These are phyloP conservation scores for Pythium brassicae DNA, from an alignment of 352 stramenopile genomes.

Conservation along the genomic window DNA sequence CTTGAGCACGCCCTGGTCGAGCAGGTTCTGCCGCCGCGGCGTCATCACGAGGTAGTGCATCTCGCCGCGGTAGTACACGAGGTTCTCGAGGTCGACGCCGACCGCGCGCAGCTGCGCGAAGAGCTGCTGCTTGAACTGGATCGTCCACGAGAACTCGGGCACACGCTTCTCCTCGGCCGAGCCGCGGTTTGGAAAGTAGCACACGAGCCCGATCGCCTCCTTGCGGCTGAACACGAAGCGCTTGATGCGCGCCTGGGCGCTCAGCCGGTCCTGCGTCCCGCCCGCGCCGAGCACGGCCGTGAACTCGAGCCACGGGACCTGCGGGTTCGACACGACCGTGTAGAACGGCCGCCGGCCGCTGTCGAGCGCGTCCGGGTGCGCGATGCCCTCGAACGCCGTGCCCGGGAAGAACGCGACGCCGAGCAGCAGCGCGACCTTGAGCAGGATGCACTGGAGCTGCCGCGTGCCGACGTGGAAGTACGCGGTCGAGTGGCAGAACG, in stretches of 20 bases:
- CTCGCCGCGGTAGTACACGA: conserved; percentile 83
- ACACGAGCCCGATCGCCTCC: conserved; percentile 76
- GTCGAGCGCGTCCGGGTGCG: conserved; percentile 43
- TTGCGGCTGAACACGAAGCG: conserved; percentile 80
- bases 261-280: conserved; percentile 66
- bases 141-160: conserved; percentile 79
- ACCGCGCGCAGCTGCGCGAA: conserved; percentile 74
- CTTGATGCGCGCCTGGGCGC: conserved; percentile 59
- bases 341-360: conserved; percentile 65
- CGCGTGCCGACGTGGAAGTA: conserved; percentile 85
- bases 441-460: conserved; percentile 80
- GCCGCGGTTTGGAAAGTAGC: conserved; percentile 73
- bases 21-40: conserved; percentile 65
- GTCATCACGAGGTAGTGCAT: conserved; percentile 88
- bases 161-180: conserved; percentile 76
- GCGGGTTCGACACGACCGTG: conserved; percentile 61
- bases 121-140: conserved; percentile 84
- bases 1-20: conserved; percentile 72
- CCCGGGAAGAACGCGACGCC: conserved; percentile 64
- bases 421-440: conserved; percentile 75
- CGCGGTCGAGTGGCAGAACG: conserved; percentile 77
- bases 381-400: conserved; percentile 59
- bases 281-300: conserved; percentile 61
- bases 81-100: conserved; percentile 76
- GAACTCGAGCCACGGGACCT: conserved; percentile 79